These are phyloP conservation scores for Salix udensis DNA, from an alignment of 345 rosid genomes.

Conservation along the genomic window DNA sequence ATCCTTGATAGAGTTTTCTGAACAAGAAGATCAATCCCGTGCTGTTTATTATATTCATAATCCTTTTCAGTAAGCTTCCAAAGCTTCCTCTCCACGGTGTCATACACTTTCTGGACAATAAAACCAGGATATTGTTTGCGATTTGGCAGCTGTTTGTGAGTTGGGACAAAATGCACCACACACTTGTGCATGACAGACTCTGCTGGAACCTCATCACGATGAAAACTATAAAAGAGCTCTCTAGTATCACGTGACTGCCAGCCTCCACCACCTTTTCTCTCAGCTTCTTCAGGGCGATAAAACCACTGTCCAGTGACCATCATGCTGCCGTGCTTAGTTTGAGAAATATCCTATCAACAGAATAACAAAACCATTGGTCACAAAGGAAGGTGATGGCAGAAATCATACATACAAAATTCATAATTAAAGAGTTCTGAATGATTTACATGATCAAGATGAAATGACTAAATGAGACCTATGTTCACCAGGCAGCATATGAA, in stretches of 20 bases:
- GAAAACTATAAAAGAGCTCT: constrained; percentile 92
- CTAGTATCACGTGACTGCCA: constrained; percentile 85
- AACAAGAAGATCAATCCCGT: constrained; percentile 75
- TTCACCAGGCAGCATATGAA: not conserved
- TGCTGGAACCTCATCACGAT: constrained; percentile 91
- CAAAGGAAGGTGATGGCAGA: not conserved
- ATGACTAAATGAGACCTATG: not conserved
- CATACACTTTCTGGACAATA: constrained; percentile 82
- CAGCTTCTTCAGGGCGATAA: constrained; percentile 98
- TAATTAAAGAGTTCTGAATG: not conserved
- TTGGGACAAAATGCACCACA: constrained; percentile 88
- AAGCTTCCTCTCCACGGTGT: constrained; percentile 55
- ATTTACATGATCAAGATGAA: not conserved
- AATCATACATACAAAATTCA: not conserved
- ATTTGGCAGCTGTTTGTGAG: constrained; percentile 74
- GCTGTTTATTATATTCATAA: constrained; percentile 65
- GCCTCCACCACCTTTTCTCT: constrained; percentile 83
- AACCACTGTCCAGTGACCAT: constrained; percentile 98
- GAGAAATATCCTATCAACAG: constrained; percentile 65
- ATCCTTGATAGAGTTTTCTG: constrained; percentile 59
- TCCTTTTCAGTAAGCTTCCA: constrained; percentile 78
- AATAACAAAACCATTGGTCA: constrained; percentile 11
- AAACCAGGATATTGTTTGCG: constrained; percentile 87
- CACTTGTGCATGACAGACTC: constrained; percentile 98
- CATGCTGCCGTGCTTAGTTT: constrained; percentile 50